These are phyloP conservation scores for Auxenochlorella protothecoides DNA, from an alignment of 139 green algal genomes.

Conservation along the genomic window DNA sequence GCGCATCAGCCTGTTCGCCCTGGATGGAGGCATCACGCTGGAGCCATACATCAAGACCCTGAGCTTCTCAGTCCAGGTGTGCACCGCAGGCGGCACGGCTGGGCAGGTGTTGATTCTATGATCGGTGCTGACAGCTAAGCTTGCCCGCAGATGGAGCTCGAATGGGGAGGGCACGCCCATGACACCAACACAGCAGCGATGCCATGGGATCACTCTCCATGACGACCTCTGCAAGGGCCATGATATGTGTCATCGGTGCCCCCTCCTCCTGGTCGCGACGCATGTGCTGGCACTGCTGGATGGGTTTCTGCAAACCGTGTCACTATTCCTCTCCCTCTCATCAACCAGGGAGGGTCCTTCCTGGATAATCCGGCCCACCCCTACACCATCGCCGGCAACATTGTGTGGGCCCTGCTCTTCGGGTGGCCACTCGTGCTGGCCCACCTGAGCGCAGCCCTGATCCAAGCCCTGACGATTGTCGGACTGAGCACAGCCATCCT, in stretches of 20 bases:
- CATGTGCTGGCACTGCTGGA: no score
- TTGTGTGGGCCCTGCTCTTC: conserved; percentile 8
- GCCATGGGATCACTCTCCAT: no score
- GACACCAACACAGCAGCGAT: no score
- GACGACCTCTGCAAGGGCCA: no score
- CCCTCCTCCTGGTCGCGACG: no score
- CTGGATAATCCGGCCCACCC: conserved; percentile 11
- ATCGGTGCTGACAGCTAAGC: no score
- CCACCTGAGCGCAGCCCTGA: conserved; percentile 6
- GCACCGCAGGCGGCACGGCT: not conserved
- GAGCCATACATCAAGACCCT: conserved; percentile 2
- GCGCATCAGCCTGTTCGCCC: conserved; percentile 3
- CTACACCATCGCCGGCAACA: conserved; percentile 16
- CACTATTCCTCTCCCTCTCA: no score
- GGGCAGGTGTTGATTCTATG: no score
- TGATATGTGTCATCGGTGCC: no score
- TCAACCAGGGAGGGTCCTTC: not conserved
- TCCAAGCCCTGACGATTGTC: conserved; percentile 13
- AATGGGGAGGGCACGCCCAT: no score
- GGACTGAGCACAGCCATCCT: conserved; percentile 6
- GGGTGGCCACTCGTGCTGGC: conserved; percentile 11
- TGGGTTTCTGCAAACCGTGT: not conserved
- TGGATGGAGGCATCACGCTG: conserved; percentile 19
- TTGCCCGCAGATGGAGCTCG: no score
- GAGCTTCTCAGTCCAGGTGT: not conserved